Evolutionary conservation across 106 monocot genomes (phyloP).

Genomic region (Apostasia ramifera): DNA sequence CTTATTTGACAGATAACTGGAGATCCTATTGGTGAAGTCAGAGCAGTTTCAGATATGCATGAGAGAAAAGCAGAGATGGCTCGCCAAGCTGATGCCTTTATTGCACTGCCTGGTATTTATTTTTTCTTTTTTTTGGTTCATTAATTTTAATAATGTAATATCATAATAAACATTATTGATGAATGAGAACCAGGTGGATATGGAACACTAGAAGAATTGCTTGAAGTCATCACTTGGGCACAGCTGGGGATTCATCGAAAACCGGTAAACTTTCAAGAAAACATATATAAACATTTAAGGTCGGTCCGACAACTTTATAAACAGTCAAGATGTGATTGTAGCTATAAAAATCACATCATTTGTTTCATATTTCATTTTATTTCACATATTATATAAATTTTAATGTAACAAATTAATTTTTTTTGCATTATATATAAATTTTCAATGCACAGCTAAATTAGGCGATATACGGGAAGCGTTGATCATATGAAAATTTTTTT

Average conservation of each 20-base stretch:
- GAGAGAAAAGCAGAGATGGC: slow-evolving; percentile 83
- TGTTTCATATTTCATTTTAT: not conserved
- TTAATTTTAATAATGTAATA: not conserved
- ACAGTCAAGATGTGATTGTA: no score
- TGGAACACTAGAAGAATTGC: slow-evolving; percentile 75
- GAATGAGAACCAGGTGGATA: slow-evolving; percentile 49
- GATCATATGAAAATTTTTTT: no score
- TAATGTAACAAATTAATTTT: not conserved
- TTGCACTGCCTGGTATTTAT: slow-evolving; percentile 71
- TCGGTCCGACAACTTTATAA: no score
- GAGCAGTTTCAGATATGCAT: slow-evolving; percentile 74
- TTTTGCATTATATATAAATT: not conserved
- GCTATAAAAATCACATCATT: no score
- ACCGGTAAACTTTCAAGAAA: slow-evolving; percentile 26
- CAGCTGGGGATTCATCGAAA: slow-evolving; percentile 84
- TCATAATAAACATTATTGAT: not conserved
- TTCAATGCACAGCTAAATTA: not conserved
- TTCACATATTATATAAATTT: not conserved
- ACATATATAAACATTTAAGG: no score
- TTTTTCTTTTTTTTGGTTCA: not conserved
- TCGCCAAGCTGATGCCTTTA: slow-evolving; percentile 79
- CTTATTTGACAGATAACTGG: slow-evolving; percentile 39
- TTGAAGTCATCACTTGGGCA: slow-evolving; percentile 74
- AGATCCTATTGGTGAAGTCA: slow-evolving; percentile 60
- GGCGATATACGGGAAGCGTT: no score